Conservation (phyloP, 805 yeast genomes). For the Lipomyces spencermartinsiae region DNA sequence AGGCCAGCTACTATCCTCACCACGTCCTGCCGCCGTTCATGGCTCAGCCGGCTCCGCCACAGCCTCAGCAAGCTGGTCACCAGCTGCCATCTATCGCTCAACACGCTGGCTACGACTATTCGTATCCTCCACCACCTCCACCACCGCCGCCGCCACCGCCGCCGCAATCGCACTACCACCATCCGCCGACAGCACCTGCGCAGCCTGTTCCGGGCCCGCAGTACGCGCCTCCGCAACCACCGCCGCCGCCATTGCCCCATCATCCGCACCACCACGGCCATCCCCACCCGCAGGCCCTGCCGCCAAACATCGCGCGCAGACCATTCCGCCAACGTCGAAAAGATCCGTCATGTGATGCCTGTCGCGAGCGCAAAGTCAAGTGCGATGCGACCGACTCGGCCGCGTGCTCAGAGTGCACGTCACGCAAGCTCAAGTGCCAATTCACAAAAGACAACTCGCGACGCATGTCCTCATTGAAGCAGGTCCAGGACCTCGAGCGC, state of each 20-base stretch:
- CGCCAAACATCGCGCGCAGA: slow-evolving; percentile 18
- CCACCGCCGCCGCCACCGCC: neutral
- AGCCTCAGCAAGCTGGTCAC: slow-evolving; percentile 3
- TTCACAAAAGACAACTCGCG: slow-evolving; percentile 44
- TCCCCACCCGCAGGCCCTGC: neutral
- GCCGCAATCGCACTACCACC: slow-evolving; percentile 7
- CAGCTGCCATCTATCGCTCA: slow-evolving; percentile 4
- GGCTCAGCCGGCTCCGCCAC: slow-evolving; percentile 14
- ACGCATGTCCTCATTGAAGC: slow-evolving; percentile 40
- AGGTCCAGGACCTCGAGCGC: slow-evolving; percentile 36
- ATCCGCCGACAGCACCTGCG: slow-evolving; percentile 5
- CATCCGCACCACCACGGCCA: slow-evolving; percentile 7
- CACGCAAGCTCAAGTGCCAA: slow-evolving; percentile 43
- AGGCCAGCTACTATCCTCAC: slow-evolving; percentile 11
- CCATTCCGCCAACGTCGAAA: slow-evolving; percentile 44
- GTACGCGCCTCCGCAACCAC: neutral
- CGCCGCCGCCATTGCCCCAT: neutral
- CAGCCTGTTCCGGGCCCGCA: neutral
- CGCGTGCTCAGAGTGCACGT: slow-evolving; percentile 44
- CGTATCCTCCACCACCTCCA: neutral
- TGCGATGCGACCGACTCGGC: slow-evolving; percentile 44
- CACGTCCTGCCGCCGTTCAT: slow-evolving; percentile 2
- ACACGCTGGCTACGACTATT: neutral
- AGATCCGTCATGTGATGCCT: slow-evolving; percentile 46
- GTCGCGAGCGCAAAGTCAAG: slow-evolving; percentile 45